Evolutionary conservation across 2,329 filamentous ascomycete species (phyloP).

Genomic region (Triangularia setosa): DNA sequence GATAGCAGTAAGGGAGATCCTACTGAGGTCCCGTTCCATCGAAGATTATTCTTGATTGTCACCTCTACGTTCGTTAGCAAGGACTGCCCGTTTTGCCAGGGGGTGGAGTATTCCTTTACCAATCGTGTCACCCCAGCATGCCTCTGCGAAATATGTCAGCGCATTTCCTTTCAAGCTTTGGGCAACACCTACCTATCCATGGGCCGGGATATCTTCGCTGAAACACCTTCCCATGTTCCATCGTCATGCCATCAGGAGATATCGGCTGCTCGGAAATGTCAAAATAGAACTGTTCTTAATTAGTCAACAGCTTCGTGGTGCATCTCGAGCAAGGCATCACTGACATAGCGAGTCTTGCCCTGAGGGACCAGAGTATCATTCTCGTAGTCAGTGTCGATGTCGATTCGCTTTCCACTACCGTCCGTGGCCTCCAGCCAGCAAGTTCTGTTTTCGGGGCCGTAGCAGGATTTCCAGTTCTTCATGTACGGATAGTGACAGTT

Average conservation of each 20-base stretch:
- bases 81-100: neutral
- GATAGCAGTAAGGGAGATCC: neutral
- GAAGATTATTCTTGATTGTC: conserved; percentile 13
- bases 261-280: conserved; percentile 11
- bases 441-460: neutral
- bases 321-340: neutral
- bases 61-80: conserved; percentile 4
- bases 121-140: conserved; percentile 13
- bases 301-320: neutral
- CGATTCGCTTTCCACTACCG: neutral
- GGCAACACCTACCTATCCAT: conserved; percentile 8
- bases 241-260: conserved; percentile 8
- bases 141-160: conserved; percentile 2
- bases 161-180: neutral
- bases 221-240: conserved; percentile 12
- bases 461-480: conserved; percentile 6
- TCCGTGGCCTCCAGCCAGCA: conserved; percentile 10
- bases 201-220: conserved; percentile 12
- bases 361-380: neutral
- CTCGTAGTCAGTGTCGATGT: conserved; percentile 15
- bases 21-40: conserved; percentile 14
- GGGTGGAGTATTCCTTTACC: neutral
- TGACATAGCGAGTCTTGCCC: conserved; percentile 3
- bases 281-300: neutral
- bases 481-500: conserved; percentile 10